Conservation (phyloP, 2,329 filamentous ascomycete species). For the Basipetospora chlamydospora region DNA sequence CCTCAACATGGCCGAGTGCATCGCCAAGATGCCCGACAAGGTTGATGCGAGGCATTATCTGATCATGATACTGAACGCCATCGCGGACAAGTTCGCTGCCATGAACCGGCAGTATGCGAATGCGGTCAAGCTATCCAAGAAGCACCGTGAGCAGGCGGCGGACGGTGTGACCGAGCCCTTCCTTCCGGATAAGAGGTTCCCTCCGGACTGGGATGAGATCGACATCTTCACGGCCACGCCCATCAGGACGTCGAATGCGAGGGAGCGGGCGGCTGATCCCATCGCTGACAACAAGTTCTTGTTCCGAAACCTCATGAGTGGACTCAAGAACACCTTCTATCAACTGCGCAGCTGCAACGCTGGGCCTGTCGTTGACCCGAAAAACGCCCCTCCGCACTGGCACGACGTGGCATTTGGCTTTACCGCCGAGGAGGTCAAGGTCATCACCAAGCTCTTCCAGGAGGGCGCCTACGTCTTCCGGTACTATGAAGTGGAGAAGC, state of each 20-base stretch:
- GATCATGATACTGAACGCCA: constrained; percentile 94
- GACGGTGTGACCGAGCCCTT: constrained; percentile 56
- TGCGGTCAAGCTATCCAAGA: constrained; percentile 79
- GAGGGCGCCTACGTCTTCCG: constrained; percentile 93
- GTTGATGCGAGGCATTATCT: constrained; percentile 87
- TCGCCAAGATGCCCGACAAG: constrained; percentile 86
- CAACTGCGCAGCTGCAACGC: constrained; percentile 85
- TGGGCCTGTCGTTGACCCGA: constrained; percentile 51
- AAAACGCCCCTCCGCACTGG: constrained; percentile 79
- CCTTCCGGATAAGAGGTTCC: constrained; percentile 64
- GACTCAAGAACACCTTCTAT: constrained; percentile 91
- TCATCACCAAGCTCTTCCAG: constrained; percentile 93
- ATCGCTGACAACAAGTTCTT: constrained; percentile 96
- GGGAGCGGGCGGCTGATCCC: constrained; percentile 77
- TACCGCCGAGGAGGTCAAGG: constrained; percentile 89
- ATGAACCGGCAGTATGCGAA: constrained; percentile 97
- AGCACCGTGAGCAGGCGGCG: constrained; percentile 56
- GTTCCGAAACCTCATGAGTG: constrained; percentile 92
- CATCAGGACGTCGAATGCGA: constrained; percentile 76
- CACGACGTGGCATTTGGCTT: constrained; percentile 92
- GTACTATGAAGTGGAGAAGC: constrained; percentile 86
- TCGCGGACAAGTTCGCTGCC: constrained; percentile 92
- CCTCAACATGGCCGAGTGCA: constrained; percentile 96
- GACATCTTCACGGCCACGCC: constrained; percentile 95
- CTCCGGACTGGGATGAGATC: constrained; percentile 92